Evolutionary conservation across 495 filamentous ascomycete genomes (phyloP).

Genomic region (Aspergillus indologenus): DNA sequence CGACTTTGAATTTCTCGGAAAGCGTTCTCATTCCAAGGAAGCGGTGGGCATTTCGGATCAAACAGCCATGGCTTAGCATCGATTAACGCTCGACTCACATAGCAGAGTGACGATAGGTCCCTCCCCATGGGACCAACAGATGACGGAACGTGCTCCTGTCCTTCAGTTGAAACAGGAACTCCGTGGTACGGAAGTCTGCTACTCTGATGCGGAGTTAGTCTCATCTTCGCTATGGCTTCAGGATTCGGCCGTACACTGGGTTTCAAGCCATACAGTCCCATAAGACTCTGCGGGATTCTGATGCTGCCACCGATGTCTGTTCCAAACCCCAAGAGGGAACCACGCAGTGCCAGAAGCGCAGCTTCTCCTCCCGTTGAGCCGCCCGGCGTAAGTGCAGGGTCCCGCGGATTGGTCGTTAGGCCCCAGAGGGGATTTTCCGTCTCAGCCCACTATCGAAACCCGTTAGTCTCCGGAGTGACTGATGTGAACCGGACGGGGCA

Average conservation of each 20-base stretch:
- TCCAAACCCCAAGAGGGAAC: constrained; percentile 62
- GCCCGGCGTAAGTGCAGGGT: constrained; percentile 48
- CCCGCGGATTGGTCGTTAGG: constrained; percentile 48
- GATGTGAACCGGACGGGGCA: constrained; percentile 28
- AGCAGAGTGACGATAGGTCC: constrained; percentile 38
- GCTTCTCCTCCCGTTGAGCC: constrained; percentile 66
- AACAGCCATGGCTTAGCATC: constrained; percentile 40
- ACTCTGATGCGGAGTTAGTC: constrained; percentile 27
- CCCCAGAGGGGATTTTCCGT: constrained; percentile 56
- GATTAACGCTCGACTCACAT: constrained; percentile 40
- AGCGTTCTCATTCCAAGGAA: constrained; percentile 42
- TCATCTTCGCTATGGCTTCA: background rate
- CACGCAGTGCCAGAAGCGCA: constrained; percentile 56
- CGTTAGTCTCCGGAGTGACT: constrained; percentile 17
- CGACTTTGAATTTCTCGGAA: constrained; percentile 40
- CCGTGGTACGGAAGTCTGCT: constrained; percentile 45
- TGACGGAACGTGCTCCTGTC: constrained; percentile 54
- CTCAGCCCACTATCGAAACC: constrained; percentile 39
- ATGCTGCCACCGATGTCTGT: constrained; percentile 63
- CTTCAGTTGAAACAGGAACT: constrained; percentile 48
- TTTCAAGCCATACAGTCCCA: constrained; percentile 55
- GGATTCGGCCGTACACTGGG: constrained; percentile 41
- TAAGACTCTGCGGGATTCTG: constrained; percentile 52
- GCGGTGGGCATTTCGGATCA: constrained; percentile 46
- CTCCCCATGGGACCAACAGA: constrained; percentile 50